Evolutionary conservation across 345 rosid genomes (phyloP).

Genomic region (Punica granatum): DNA sequence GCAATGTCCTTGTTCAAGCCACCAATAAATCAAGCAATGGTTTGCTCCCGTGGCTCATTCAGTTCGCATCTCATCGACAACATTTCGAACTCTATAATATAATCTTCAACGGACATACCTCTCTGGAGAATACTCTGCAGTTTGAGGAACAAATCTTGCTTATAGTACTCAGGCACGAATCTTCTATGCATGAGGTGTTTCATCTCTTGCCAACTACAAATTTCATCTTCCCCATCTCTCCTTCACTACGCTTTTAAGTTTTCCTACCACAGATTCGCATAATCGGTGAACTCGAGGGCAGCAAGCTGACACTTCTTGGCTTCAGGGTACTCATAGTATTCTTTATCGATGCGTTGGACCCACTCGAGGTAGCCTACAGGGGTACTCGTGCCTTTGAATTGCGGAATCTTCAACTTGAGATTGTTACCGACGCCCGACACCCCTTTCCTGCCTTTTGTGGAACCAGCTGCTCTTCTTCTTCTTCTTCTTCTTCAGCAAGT

Average conservation of each 20-base stretch:
- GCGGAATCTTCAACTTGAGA: no score
- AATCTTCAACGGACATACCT: neutral
- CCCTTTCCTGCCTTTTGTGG: no score
- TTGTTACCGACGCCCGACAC: no score
- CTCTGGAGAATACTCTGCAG: neutral
- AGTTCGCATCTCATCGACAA: neutral
- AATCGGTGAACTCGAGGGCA: no score
- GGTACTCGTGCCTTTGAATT: no score
- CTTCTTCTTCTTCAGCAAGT: no score
- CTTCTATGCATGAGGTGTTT: neutral
- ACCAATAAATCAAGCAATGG: neutral
- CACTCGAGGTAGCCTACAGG: no score
- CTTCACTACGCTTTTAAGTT: neutral
- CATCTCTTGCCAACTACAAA: neutral
- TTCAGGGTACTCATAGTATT: no score
- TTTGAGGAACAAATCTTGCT: neutral
- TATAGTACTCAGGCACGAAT: neutral
- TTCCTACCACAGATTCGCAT: no score
- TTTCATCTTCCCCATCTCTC: neutral
- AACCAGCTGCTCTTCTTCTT: no score
- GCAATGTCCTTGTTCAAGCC: neutral
- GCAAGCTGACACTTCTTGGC: no score
- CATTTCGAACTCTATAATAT: neutral
- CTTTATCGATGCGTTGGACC: no score
- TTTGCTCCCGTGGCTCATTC: neutral